Evolutionary conservation across 768 basidiomycete species (phyloP).

Genomic region (Coprinopsis strossmayeri): DNA sequence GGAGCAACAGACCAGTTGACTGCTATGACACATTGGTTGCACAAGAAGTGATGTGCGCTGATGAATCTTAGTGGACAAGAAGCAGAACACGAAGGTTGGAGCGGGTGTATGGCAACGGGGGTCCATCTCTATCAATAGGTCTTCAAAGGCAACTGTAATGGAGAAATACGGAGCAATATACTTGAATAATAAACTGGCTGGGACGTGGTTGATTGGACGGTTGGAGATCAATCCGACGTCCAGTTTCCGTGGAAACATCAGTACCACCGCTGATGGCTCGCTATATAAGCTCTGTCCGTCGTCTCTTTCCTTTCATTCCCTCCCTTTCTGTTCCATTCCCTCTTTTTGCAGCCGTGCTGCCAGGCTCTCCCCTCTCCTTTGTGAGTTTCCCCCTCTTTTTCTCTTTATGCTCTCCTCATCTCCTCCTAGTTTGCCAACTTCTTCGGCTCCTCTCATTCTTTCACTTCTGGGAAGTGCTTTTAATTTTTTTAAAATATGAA

Average conservation of each 20-base stretch:
- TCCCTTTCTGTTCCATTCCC: conserved; percentile 20
- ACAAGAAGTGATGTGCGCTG: no score
- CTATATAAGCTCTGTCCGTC: neutral
- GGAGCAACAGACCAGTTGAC: no score
- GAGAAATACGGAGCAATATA: no score
- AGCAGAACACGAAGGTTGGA: no score
- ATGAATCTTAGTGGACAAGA: no score
- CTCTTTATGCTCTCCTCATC: neutral
- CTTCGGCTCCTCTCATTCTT: conserved; percentile 25
- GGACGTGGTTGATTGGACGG: neutral
- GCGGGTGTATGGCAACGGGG: no score
- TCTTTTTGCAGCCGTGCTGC: conserved; percentile 53
- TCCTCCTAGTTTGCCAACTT: conserved; percentile 20
- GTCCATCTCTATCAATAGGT: no score
- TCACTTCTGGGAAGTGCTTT: conserved; percentile 42
- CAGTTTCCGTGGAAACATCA: conserved; percentile 19
- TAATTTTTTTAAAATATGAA: conserved; percentile 34
- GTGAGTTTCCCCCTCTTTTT: conserved; percentile 14
- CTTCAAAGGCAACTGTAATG: no score
- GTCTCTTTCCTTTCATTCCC: conserved; percentile 13
- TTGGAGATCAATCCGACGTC: neutral
- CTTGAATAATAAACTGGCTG: no score
- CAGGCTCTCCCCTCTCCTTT: conserved; percentile 22
- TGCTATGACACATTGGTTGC: no score
- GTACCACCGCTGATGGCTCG: neutral